Evolutionary conservation across 169 alveolate genomes (phyloP).

Genomic region (Babesia bigemina): DNA sequence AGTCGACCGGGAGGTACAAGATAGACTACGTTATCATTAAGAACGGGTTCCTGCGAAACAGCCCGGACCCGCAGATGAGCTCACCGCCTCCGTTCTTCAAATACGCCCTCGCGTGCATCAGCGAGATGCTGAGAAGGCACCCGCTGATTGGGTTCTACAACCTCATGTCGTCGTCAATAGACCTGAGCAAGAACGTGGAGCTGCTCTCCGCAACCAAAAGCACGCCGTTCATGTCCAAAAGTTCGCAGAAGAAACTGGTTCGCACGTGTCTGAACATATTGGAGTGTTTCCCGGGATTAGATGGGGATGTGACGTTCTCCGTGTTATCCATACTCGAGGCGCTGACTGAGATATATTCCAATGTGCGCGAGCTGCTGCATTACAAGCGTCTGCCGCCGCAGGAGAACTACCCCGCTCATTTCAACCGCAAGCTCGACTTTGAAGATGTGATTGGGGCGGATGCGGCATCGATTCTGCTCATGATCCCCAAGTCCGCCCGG

Average conservation of each 20-base stretch:
- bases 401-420: conserved; percentile 41
- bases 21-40: conserved; percentile 26
- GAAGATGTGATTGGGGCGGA: conserved; percentile 30
- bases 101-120: conserved; percentile 52
- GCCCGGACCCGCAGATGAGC: conserved; percentile 51
- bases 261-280: conserved; percentile 32
- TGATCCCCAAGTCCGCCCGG: conserved; percentile 50
- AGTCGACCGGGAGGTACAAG: not conserved
- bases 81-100: conserved; percentile 65
- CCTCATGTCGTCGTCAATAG: conserved; percentile 15
- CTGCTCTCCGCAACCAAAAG: conserved; percentile 22
- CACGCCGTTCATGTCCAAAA: conserved; percentile 7
- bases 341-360: conserved; percentile 47
- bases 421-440: conserved; percentile 23
- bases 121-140: conserved; percentile 47
- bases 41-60: conserved; percentile 36
- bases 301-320: conserved; percentile 33
- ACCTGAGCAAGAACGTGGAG: conserved; percentile 30
- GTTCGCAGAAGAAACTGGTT: conserved; percentile 44
- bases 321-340: conserved; percentile 38
- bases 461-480: conserved; percentile 36
- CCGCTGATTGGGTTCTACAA: conserved; percentile 18
- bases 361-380: conserved; percentile 17
- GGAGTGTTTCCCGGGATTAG: conserved; percentile 65
- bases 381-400: conserved; percentile 44